A percentile compares a stretch with the other conserved stretches of the same genome.
Conservation (phyloP, 1,284 basidiomycete genomes). For the Mycena citricolor region DNA sequence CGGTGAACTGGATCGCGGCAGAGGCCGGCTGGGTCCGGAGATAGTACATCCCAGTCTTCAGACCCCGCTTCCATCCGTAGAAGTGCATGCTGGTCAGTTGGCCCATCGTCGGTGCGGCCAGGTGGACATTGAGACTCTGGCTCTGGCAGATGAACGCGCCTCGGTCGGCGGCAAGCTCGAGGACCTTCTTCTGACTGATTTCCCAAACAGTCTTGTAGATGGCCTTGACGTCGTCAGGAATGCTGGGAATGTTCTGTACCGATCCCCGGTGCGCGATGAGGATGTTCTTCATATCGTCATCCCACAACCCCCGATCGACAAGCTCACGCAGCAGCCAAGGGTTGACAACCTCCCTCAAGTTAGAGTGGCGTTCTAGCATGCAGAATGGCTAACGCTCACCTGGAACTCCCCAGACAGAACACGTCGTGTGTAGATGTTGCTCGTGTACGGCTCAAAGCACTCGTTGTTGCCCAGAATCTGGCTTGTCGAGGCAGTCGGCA, state of each 20-base stretch:
- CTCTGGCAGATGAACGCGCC: constrained; percentile 98
- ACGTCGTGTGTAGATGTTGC: constrained; percentile 98
- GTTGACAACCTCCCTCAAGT: too few species aligned
- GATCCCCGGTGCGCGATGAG: constrained; percentile 98
- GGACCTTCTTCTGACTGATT: constrained; percentile 97
- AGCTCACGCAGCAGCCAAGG: constrained; percentile 98
- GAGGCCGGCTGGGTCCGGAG: constrained; percentile 93
- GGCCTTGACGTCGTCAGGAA: constrained; percentile 89
- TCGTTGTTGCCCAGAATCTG: constrained; percentile 99
- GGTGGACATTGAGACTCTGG: constrained; percentile 89
- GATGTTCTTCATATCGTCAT: constrained; percentile 99
- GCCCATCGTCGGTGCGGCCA: constrained; percentile 88
- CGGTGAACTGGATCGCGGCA: constrained; percentile 97
- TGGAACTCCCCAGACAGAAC: constrained; percentile 99
- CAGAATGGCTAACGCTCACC: too few species aligned
- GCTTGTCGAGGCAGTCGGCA: constrained; percentile 98
- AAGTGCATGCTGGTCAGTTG: constrained; percentile 99
- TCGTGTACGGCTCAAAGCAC: constrained; percentile 97
- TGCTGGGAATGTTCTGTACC: constrained; percentile 85
- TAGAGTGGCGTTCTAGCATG: too few species aligned
- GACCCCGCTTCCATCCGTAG: constrained; percentile 99
- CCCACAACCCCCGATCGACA: constrained; percentile 94
- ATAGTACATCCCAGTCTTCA: constrained; percentile 99
- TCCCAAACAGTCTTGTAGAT: constrained; percentile 99
- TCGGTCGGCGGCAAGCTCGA: constrained; percentile 97